Base-by-base conservation (phyloP, 148 eudicot species). In the Chenopodium suecicum region DNA sequence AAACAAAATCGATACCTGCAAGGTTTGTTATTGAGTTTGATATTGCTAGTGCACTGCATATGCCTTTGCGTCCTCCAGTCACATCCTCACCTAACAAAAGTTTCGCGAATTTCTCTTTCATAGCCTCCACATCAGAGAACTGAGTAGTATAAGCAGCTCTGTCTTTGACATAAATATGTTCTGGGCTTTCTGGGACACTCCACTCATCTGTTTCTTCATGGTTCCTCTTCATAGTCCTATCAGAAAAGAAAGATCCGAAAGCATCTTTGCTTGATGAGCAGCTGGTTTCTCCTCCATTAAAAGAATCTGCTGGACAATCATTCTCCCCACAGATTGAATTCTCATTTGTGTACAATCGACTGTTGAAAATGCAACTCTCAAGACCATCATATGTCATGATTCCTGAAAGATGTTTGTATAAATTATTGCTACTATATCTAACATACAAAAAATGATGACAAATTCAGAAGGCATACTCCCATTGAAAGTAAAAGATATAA, bases 61-160 rank as follows among this genome's bases (percentile, higher is more conserved):
- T 66, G 63, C 95, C 99, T 52, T 91, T 89, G 60, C 83, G 29
- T 27, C 99, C 99, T 50, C 99, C 99, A 4, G 93, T 89, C 78
- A 90, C 81, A 91, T 97, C 99, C 77, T 94, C 98, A 64, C 99
- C 99, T 41, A 97, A 86, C 88, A 97, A 84, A 74, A 97, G 89
- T 70, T 91, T 92, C 1, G 97, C 94, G 52, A 91, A 97, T 77
- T 85, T 91, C 71, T 94, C 97, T 83, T 91, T 94, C 93, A 97
- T 92, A 16, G 82, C 82, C 17, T 92, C 93, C 1, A 90, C 84
- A 82, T 97, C 98, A 23, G 92, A 88, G 63, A 81, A 76, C 67
- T 88, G 81, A 78, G 83, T 77, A 25, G 50, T 77, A 52, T 87
- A 81, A 73, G 85, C 74, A 23, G 87, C 83, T 78, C 84, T 89